Percentiles rank a stretch among this genome's conserved stretches.
These are phyloP conservation scores for Neonectria magnoliae DNA, from an alignment of 2,329 filamentous ascomycete genomes.

Conservation along the genomic window DNA sequence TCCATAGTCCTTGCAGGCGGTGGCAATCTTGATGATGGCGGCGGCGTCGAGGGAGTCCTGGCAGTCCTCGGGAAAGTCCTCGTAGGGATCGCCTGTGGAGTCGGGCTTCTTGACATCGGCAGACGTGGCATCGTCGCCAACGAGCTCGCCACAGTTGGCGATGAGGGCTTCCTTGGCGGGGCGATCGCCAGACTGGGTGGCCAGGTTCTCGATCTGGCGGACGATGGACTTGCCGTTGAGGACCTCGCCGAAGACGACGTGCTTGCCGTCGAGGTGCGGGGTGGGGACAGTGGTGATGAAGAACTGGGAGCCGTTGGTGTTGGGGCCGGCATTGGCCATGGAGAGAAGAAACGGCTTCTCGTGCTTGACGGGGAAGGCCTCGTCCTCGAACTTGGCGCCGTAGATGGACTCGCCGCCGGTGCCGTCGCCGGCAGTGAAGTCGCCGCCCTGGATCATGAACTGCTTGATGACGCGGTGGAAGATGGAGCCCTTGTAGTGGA, in stretches of 20 bases:
- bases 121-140: slow-evolving; percentile 73
- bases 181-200: slow-evolving; percentile 80
- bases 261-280: slow-evolving; percentile 93
- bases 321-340: slow-evolving; percentile 97
- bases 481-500: slow-evolving; percentile 91
- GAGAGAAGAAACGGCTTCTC: slow-evolving; percentile 92
- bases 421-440: slow-evolving; percentile 94
- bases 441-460: slow-evolving; percentile 96
- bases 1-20: slow-evolving; percentile 88
- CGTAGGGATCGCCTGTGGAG: slow-evolving; percentile 87
- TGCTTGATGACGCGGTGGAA: slow-evolving; percentile 99
- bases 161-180: slow-evolving; percentile 79
- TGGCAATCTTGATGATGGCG: slow-evolving; percentile 80
- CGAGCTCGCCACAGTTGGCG: slow-evolving; percentile 85
- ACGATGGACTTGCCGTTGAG: slow-evolving; percentile 91
- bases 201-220: slow-evolving; percentile 87
- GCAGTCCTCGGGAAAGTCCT: slow-evolving; percentile 94
- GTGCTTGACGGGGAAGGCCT: slow-evolving; percentile 94
- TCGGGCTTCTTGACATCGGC: slow-evolving; percentile 78
- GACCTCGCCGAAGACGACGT: slow-evolving; percentile 97
- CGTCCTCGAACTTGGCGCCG: slow-evolving; percentile 95
- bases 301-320: slow-evolving; percentile 97
- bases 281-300: slow-evolving; percentile 97
- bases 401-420: slow-evolving; percentile 98
- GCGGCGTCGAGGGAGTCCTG: slow-evolving; percentile 68